phyloP scores from a whole-genome alignment of 805 yeast species.

The Ogataea parapolymorpha region DNA sequence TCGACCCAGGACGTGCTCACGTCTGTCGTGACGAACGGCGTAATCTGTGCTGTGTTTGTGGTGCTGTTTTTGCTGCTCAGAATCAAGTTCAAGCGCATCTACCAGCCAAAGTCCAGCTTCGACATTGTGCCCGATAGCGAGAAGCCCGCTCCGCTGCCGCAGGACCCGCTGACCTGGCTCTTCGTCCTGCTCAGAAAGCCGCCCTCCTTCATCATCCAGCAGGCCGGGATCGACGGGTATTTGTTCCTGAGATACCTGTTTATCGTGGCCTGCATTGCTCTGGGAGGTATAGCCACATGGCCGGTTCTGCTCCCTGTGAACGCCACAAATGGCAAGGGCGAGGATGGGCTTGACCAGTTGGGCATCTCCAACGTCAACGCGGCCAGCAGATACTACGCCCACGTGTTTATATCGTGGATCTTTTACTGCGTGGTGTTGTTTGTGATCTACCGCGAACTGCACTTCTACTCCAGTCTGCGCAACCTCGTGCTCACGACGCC shows the following conservation, averaged over 20 bases:
- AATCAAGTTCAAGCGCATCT: conserved; percentile 64
- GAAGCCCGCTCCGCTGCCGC: conserved; percentile 71
- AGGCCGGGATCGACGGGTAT: conserved; percentile 93
- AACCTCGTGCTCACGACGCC: conserved; percentile 80
- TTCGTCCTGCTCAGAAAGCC: conserved; percentile 58
- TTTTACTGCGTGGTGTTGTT: conserved; percentile 70
- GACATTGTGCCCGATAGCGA: conserved; percentile 56
- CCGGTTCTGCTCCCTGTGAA: conserved; percentile 81
- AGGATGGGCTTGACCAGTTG: conserved; percentile 68
- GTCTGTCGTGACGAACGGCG: conserved; percentile 64
- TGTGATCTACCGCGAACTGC: conserved; percentile 77
- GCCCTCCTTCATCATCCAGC: conserved; percentile 72
- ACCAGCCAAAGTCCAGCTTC: conserved; percentile 75
- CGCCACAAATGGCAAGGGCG: conserved; percentile 61
- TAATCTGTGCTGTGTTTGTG: conserved; percentile 60
- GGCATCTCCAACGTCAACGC: conserved; percentile 72
- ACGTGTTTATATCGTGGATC: conserved; percentile 75
- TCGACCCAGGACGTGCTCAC: conserved; percentile 77
- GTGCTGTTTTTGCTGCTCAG: conserved; percentile 63
- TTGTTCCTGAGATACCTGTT: conserved; percentile 78
- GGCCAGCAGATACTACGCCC: conserved; percentile 73
- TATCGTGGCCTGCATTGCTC: conserved; percentile 49
- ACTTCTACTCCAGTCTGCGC: conserved; percentile 71
- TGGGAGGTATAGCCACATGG: conserved; percentile 55
- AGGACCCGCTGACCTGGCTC: conserved; percentile 71